phyloP scores from a whole-genome alignment of 2,329 filamentous ascomycete species.

The Arthrobotrys conoides region DNA sequence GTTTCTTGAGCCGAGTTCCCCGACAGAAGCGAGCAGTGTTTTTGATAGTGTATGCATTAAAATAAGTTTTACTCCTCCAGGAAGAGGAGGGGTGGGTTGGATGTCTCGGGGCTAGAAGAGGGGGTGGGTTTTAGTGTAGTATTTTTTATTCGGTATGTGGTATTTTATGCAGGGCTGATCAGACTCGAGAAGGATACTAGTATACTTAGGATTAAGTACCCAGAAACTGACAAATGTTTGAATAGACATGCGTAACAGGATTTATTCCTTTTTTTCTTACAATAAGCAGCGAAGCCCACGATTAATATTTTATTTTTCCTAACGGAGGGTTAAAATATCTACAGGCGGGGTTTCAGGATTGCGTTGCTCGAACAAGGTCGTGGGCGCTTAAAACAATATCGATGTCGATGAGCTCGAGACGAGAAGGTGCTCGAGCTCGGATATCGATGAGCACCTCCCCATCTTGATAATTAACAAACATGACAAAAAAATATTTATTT shows the following conservation, averaged over 20 bases:
- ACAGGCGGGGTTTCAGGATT: conserved; percentile 55
- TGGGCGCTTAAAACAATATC: conserved; percentile 55
- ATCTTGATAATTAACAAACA: background rate
- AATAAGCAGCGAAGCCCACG: conserved; percentile 29
- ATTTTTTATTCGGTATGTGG: conserved; percentile 32
- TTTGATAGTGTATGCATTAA: conserved; percentile 19
- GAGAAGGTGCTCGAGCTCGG: conserved; percentile 40
- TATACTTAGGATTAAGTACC: conserved; percentile 9
- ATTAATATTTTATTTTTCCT: conserved; percentile 17
- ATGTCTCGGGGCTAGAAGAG: conserved; percentile 27
- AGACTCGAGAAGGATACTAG: background rate
- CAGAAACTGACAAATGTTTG: conserved; percentile 15
- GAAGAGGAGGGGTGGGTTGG: conserved; percentile 9
- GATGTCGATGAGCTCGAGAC: conserved; percentile 41
- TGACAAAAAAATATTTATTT: background rate
- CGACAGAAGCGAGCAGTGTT: conserved; percentile 21
- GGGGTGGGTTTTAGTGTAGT: conserved; percentile 33
- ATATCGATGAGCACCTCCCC: conserved; percentile 36
- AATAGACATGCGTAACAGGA: conserved; percentile 6
- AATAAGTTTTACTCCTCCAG: conserved; percentile 34
- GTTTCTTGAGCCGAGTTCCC: conserved; percentile 40
- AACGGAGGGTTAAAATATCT: conserved; percentile 42
- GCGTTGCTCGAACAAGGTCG: conserved; percentile 46
- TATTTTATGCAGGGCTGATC: conserved; percentile 30
- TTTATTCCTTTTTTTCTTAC: conserved; percentile 39